Evolutionary conservation across 306 rosid genomes (phyloP), one percentile per base, ranked within the genome.

Genomic region (Mucuna pruriens): DNA sequence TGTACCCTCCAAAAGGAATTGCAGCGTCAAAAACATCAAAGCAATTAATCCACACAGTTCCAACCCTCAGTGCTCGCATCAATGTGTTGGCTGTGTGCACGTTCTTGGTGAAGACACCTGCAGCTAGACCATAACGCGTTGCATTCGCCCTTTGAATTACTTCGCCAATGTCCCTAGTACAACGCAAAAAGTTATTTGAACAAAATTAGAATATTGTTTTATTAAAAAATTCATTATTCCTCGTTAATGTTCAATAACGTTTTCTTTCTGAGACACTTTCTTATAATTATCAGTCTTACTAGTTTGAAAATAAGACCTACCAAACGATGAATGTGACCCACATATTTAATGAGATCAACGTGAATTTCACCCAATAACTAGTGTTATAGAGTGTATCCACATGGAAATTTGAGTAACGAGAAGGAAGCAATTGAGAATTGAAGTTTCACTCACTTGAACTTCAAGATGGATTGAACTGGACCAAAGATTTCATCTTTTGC

Each of bases 11-110:
- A 54, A 91, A 91, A 0, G 96, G 93, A 66, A 91, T 86, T 8
- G 92, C 91, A 39, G 92, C 96, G 67, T 91, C 96, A 23, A 91
- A 91, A 6, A 89, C 89, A 19, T 89, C 91, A 16, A 77, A 91
- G 89, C 93, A 91, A 66, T 89, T 91, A 0, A 91, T 68, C 93
- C 96, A 91, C n/a, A 91, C 85, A 0, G 91, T 91, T 64, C 95
- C 95, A 0, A 57, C 90, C 60, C 79, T 80, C 85, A 87, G 66
- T 9, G 87, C 95, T 45, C 95, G 84, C 52, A 87, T 86, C 78
- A 91, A 17, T 13, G 86, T 81, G 89, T 91, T 91, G 44, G 93
- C 91, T 38, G 90, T 87, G 86, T 86, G 75, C 44, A 91, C 60
- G 82, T 74, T 86, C 42, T 34, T 80, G 0, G 95, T 87, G 89